A percentile compares a stretch with the other conserved stretches of the same genome.
Conservation (phyloP, 2,329 filamentous ascomycete genomes). For the Colletotrichum cuscutae region DNA sequence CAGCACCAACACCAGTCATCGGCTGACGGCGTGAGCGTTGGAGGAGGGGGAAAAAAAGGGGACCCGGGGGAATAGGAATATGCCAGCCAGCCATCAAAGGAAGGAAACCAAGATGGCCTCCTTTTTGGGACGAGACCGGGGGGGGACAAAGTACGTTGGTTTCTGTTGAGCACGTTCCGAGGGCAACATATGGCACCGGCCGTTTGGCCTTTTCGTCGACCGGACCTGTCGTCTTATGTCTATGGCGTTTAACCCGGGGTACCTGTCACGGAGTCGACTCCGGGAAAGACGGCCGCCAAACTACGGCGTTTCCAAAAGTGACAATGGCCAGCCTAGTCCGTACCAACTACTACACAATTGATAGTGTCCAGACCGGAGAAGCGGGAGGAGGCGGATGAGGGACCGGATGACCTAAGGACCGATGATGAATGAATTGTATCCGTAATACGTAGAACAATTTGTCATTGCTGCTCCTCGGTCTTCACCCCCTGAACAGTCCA, state of each 20-base stretch:
- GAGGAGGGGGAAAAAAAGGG: background rate
- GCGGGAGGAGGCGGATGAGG: background rate
- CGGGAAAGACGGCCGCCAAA: background rate
- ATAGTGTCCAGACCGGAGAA: background rate
- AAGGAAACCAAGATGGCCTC: background rate
- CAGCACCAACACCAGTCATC: slow-evolving; percentile 7
- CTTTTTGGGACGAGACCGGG: background rate
- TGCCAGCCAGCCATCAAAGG: background rate
- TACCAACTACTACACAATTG: background rate
- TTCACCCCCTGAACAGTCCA: background rate
- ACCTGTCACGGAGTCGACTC: slow-evolving; percentile 19
- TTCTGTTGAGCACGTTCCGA: background rate
- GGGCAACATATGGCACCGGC: background rate
- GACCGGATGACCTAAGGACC: background rate
- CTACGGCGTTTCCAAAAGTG: background rate
- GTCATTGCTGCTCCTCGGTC: background rate
- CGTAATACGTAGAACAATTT: background rate
- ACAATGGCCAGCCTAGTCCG: background rate
- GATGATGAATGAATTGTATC: background rate
- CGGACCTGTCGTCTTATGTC: background rate
- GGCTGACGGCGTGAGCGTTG: slow-evolving; percentile 30
- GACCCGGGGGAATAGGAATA: background rate
- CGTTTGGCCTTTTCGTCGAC: background rate
- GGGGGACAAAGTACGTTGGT: background rate
- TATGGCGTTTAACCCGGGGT: background rate